phyloP scores from a whole-genome alignment of 441 rosid genomes.

The Populus hybrid region DNA sequence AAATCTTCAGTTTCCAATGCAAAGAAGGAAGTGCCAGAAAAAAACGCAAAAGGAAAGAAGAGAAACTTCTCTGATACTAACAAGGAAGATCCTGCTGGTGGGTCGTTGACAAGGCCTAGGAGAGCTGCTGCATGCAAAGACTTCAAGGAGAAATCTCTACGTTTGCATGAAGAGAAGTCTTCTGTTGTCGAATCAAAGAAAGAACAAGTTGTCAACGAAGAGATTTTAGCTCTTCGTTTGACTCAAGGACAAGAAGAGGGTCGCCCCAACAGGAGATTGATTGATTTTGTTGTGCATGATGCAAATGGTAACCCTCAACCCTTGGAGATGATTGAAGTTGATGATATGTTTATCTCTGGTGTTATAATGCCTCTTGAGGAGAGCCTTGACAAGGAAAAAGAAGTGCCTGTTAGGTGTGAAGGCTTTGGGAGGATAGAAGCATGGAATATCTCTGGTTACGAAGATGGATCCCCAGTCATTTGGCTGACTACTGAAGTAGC shows the following conservation, averaged over 20 bases:
- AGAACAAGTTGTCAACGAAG: constrained; percentile 39
- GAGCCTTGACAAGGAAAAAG: constrained; percentile 38
- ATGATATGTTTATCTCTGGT: constrained; percentile 59
- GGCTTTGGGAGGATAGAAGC: constrained; percentile 64
- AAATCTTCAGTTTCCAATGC: constrained; percentile 8
- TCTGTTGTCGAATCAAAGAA: constrained; percentile 44
- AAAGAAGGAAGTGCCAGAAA: constrained; percentile 9
- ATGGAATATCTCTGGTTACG: constrained; percentile 87
- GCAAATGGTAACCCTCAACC: constrained; percentile 42
- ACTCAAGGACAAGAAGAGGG: constrained; percentile 35
- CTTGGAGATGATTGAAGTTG: constrained; percentile 71
- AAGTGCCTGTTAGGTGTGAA: constrained; percentile 48
- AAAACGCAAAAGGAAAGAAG: constrained; percentile 15
- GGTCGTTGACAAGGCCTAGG: constrained; percentile 40
- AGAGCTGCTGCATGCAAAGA: constrained; percentile 61
- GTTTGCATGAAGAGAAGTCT: constrained; percentile 32
- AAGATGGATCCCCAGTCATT: constrained; percentile 65
- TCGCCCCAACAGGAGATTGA: constrained; percentile 60
- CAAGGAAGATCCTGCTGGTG: constrained; percentile 13
- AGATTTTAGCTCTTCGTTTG: constrained; percentile 40
- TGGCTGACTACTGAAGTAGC: constrained; percentile 77
- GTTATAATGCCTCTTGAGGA: constrained; percentile 55
- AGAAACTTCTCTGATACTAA: constrained; percentile 4
- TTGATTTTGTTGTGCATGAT: constrained; percentile 61
- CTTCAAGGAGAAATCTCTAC: constrained; percentile 47